These are phyloP conservation scores for Geranium incanum DNA, from an alignment of 441 rosid species.

Conservation along the genomic window DNA sequence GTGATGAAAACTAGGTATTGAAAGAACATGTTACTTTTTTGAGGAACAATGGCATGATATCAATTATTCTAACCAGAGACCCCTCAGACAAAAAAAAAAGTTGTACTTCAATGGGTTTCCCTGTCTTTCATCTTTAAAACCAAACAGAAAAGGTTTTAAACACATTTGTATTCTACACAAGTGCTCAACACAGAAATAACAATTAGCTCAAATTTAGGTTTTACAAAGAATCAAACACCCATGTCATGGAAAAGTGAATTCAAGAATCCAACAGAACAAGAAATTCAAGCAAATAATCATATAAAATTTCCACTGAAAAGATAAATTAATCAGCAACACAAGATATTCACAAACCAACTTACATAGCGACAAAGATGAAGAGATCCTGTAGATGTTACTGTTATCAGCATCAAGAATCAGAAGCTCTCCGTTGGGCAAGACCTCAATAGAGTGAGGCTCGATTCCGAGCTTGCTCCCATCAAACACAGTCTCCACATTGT, in stretches of 20 bases:
- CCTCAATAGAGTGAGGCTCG: conserved; percentile 74
- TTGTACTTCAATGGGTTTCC: neutral
- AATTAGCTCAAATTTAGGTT: neutral
- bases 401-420: conserved; percentile 77
- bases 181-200: neutral
- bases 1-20: no score
- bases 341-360: conserved; percentile 29
- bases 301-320: conserved; percentile 3
- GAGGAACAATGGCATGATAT: no score
- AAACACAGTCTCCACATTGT: conserved; percentile 79
- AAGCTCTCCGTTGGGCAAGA: conserved; percentile 72
- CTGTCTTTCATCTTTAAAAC: neutral
- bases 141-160: neutral
- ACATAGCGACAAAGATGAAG: conserved; percentile 73
- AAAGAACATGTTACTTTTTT: no score
- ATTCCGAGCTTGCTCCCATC: conserved; percentile 95
- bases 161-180: neutral
- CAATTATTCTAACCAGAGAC: neutral
- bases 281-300: neutral
- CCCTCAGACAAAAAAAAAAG: no score
- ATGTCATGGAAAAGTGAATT: neutral
- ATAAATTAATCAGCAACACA: conserved; percentile 13
- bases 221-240: neutral
- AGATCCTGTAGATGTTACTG: conserved; percentile 72
- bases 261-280: neutral